Base-by-base conservation (phyloP, 1,284 basidiomycete genomes). In the Boletellus deceptivus region DNA sequence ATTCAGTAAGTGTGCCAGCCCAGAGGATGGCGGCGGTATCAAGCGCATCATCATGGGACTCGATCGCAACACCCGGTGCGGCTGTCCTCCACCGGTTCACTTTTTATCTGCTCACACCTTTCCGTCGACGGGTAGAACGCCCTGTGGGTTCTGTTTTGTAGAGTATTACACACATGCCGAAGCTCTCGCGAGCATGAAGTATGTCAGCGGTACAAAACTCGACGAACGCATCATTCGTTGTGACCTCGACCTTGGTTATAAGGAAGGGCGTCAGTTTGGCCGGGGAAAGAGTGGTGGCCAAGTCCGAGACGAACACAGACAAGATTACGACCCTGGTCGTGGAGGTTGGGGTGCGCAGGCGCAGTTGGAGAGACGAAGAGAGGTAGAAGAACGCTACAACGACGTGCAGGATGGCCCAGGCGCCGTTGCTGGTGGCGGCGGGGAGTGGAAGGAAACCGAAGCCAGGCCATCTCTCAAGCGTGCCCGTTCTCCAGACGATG, bases 41-140 rank as follows among this genome's bases (percentile, higher is more conserved):
- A 98, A 98, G 70, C 86, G 96, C 57, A 97, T 99, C 60, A 99
- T 99, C 64, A 99, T 99, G 97, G 97, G 97, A 24, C 79, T 99
- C 35, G 97, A 99, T 75, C 79, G 97, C 52, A 93, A 98, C 68
- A 91, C 89, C 43, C 89, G 95, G 91, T 89, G 49, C 42, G 78
- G 64, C 20, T 40, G 40, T 16, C 40, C 36, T 51, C 41, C 20
- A 39, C 43, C 44, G 16, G 54, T 41, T 37, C 18, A 17, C 29
- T 44, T 29, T 4, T 39, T 43, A 11, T 49, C 33, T 24, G 47
- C 42, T 54, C 29, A 60, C 43, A 41, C 22, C 8, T 20, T 39
- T 6, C 43, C 34, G 46, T 40, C 48, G 29, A 31, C 42, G 24
- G 55, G 33, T 64, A 96, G 93, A 63, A 99, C 97, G 43, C 97